Base-by-base conservation (phyloP, 2,329 filamentous ascomycete genomes). In the Nemania sp. region DNA sequence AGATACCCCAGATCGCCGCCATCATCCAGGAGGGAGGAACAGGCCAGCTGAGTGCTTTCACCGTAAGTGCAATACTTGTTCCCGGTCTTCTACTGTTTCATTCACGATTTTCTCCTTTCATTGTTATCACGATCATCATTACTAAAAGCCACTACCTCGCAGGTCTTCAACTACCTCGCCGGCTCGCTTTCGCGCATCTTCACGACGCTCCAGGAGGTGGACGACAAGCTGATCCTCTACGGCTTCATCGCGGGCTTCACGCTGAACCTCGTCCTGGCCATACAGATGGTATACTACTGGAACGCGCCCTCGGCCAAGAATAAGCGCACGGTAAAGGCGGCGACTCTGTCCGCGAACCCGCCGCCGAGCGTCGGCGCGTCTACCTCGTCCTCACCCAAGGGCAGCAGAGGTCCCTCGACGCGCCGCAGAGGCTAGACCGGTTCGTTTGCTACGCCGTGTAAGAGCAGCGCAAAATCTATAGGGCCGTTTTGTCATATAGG, bases 121-220 rank as follows among this genome's bases (percentile, higher is more conserved):
- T 54, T n/a, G n/a, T 35, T 25, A n/a, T n/a, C n/a, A n/a, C n/a
- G 13, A 39, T 4, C 35, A 11, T 59, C 59, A n/a, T 60, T 60
- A 50, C 54, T 64, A 40, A 63, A 39, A 2, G n/a, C 29, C 34
- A 51, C 35, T 20, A 7, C 55, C 34, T 18, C 21, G 42, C 71
- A 97, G 93, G 92, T 99, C 69, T 97, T 99, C 85, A 98, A 97
- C 82, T 99, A 97, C 78, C 91, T 99, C 71, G 83, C 88, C 69
- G 95, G 96, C 40, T 97, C 92, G 45, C 86, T 98, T 60, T 91
- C 92, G 25, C 90, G 95, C 74, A 96, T 99, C 79, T 99, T 97
- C 78, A 99, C 95, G 34, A 99, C 96, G 9, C 81, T 99, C 59
- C 93, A 98, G 73, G 95, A 99, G 81, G 95, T 99, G 62, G 90